These are phyloP conservation scores for Mrakia frigida DNA, from an alignment of 768 basidiomycete species.

Conservation along the genomic window DNA sequence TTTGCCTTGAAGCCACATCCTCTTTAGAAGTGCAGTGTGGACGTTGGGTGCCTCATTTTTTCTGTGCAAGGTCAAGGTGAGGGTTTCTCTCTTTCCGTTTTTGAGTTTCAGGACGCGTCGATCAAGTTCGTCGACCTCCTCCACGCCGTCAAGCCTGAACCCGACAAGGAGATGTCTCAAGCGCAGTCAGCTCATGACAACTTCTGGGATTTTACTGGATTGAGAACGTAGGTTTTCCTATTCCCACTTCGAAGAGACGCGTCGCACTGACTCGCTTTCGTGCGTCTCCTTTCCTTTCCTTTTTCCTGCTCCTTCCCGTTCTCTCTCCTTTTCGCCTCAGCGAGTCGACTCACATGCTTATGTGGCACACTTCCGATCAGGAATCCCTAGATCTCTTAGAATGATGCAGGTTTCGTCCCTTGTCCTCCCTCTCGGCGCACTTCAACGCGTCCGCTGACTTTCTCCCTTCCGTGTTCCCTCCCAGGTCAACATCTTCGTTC, in stretches of 20 bases:
- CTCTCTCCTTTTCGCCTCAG: neutral
- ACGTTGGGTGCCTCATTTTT: no score
- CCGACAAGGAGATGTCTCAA: conserved; percentile 61
- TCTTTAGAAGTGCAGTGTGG: no score
- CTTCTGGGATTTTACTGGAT: conserved; percentile 54
- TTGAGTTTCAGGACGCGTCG: conserved; percentile 52
- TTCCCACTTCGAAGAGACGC: no score
- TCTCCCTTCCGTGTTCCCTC: no score
- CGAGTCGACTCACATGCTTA: conserved; percentile 65
- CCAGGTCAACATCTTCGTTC: conserved; percentile 62
- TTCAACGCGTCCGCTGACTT: no score
- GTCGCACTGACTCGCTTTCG: no score
- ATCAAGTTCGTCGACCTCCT: conserved; percentile 71
- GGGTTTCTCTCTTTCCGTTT: neutral
- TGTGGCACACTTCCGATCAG: conserved; percentile 83
- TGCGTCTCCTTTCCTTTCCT: neutral
- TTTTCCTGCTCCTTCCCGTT: neutral
- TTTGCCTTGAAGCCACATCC: no score
- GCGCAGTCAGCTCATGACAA: conserved; percentile 57
- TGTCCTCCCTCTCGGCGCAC: no score
- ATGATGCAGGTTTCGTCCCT: conserved; percentile 73
- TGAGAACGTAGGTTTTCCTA: no score
- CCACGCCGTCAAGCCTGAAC: conserved; percentile 55
- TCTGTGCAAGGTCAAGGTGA: no score
- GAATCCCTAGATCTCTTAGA: conserved; percentile 74